These are phyloP conservation scores for Actinomucor elegans DNA, from an alignment of 371 early-diverging fungal species.

Conservation along the genomic window DNA sequence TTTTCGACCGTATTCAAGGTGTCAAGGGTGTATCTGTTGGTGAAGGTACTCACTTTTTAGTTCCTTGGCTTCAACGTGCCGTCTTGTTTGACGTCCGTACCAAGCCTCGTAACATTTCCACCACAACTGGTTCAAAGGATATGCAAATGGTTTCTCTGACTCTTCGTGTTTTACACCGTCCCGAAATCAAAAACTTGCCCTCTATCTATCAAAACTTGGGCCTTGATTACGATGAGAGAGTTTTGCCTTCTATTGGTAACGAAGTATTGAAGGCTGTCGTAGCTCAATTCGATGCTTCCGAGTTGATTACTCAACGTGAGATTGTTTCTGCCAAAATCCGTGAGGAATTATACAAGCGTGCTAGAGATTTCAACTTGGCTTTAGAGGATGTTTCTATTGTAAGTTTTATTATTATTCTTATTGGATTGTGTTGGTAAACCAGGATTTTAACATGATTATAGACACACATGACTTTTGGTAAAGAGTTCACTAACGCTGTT, in stretches of 20 bases:
- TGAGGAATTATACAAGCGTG: slow-evolving; percentile 92
- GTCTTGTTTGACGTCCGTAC: slow-evolving; percentile 87
- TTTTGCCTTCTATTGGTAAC: slow-evolving; percentile 97
- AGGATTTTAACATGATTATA: slow-evolving; percentile 19
- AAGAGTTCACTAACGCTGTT: slow-evolving; percentile 93
- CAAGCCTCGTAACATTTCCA: slow-evolving; percentile 94
- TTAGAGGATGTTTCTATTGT: slow-evolving; percentile 98
- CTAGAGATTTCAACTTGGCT: slow-evolving; percentile 91
- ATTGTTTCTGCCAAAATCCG: slow-evolving; percentile 92
- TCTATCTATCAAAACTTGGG: slow-evolving; percentile 91
- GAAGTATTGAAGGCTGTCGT: slow-evolving; percentile 98
- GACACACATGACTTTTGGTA: slow-evolving; percentile 97
- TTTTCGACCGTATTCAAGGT: slow-evolving; percentile 95
- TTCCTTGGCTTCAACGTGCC: slow-evolving; percentile 90
- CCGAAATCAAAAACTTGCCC: slow-evolving; percentile 79
- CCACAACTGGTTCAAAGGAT: slow-evolving; percentile 87
- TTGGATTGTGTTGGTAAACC: neutral
- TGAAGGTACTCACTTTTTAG: slow-evolving; percentile 97
- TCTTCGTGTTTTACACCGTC: slow-evolving; percentile 93
- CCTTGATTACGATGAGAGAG: slow-evolving; percentile 96
- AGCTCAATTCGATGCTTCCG: slow-evolving; percentile 97
- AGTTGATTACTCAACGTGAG: slow-evolving; percentile 98
- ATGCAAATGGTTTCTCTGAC: slow-evolving; percentile 95
- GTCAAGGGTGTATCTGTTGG: slow-evolving; percentile 76
- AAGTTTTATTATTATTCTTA: slow-evolving; percentile 29